phyloP scores from a whole-genome alignment of 208 protist species.

The Trypanosoma avium region DNA sequence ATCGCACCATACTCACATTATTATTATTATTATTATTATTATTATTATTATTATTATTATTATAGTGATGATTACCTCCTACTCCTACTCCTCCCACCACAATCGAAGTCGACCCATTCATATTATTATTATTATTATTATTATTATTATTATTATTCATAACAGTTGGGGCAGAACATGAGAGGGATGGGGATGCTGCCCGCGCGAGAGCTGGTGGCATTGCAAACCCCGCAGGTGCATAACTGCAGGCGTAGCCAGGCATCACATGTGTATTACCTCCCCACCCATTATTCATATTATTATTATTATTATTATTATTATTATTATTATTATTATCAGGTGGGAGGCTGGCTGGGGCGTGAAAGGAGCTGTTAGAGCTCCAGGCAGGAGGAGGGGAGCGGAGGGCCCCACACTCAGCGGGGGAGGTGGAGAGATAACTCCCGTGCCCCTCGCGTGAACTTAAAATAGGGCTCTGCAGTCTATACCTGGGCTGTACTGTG shows the following conservation, averaged over 20 bases:
- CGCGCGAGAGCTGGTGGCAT: conserved; percentile 29
- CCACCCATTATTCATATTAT: too few relatives aligned
- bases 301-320: too few relatives aligned
- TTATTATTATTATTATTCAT: too few relatives aligned
- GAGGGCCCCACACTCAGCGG: too few relatives aligned
- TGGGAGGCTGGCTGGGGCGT: conserved; percentile 3
- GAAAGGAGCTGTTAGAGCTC: conserved; percentile 18
- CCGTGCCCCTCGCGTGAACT: neutral
- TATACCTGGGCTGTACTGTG: conserved; percentile 28
- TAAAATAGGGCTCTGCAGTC: conserved; percentile 20
- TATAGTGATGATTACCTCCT: too few relatives aligned
- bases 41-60: too few relatives aligned
- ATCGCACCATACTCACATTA: neutral
- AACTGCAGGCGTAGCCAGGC: conserved; percentile 22
- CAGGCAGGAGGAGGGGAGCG: conserved; percentile 10
- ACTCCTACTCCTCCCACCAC: too few relatives aligned
- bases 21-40: too few relatives aligned
- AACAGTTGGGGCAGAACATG: too few relatives aligned
- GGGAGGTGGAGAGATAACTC: conserved; percentile 5
- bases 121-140: too few relatives aligned
- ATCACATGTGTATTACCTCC: too few relatives aligned
- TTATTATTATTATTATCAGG: neutral
- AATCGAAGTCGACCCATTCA: too few relatives aligned
- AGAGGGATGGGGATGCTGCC: neutral
- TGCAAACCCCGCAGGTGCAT: conserved; percentile 39